Base-by-base conservation (phyloP, 352 stramenopile genomes). In the Globisporangium alternatum region DNA sequence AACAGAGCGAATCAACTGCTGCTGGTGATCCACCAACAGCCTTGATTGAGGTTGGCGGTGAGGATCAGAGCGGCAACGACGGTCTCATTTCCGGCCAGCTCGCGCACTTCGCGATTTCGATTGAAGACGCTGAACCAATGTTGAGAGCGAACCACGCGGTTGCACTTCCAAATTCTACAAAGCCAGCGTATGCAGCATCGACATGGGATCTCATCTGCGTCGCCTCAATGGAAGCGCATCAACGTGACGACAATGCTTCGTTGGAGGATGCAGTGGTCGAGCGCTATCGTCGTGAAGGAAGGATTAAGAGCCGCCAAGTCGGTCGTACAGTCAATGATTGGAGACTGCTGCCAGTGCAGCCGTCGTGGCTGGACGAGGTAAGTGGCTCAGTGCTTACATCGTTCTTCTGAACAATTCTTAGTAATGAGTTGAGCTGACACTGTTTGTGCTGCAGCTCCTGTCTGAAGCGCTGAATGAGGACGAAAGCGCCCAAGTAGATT, bases 291-390 rank as follows among this genome's bases (percentile, higher is more conserved):
- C 57, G 37, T 9, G 28, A 57, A 25, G 28, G 35, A 28, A 39
- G 57, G 31, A 44, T 69, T 10, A 10, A 22, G 10, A 48, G 22
- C 5, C 28, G 37, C 28, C 57, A 62, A 15, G 39, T 62, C 19
- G 30, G 33, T 15, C 25, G 25, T 10, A 13, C 37, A 12, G 12
- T 47, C 8, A 44, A 35, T 19, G 19, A 35, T 25, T 70, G 60
- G 65, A 54, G 10, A 22, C 52, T 70, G 17, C 30, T 31, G 15
- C 41, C 52, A 31, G 25, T 39, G 44, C 65, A 54, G 22, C 65
- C 65, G 13, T 21, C 17, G 13, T 70, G 65, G 65, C 54, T 68
- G 21, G 45, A 67, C n/a, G 28, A 64, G 60, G 65, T 68, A 64
- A 17, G 13, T 43, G 19, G 9, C 9, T 52, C 2, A 31, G 5